Percentiles rank a stretch among this genome's conserved stretches.
phyloP scores from a whole-genome alignment of 202 grass and related monocot genomes.

The Zizania palustris region DNA sequence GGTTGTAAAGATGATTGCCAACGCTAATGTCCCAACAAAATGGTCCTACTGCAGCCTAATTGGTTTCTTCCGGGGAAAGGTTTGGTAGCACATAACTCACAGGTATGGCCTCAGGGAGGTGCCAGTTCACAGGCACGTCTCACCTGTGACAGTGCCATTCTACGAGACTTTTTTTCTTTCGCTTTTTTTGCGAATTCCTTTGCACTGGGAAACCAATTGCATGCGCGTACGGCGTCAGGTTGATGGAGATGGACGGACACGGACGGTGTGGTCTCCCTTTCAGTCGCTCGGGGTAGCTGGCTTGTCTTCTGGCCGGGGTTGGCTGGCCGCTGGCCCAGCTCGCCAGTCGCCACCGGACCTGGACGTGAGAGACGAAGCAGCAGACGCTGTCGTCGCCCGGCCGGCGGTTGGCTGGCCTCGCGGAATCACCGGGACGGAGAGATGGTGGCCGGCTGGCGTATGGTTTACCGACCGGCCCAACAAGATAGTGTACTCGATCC shows the following conservation, averaged over 20 bases:
- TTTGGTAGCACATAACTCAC: background rate
- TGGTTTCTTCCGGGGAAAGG: constrained; percentile 7
- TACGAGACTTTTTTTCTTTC: background rate
- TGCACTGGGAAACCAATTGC: background rate
- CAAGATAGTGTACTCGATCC: no score
- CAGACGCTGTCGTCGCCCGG: constrained; percentile 31
- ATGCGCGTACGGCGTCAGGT: background rate
- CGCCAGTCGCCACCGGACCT: constrained; percentile 39
- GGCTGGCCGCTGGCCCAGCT: constrained; percentile 31
- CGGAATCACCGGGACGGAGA: background rate
- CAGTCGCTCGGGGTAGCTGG: constrained; percentile 43
- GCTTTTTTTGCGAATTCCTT: background rate
- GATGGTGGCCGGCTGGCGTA: background rate
- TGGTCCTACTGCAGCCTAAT: constrained; percentile 28
- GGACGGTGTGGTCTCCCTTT: constrained; percentile 47
- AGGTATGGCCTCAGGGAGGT: background rate
- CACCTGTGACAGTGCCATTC: background rate
- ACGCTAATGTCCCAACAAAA: constrained; percentile 12
- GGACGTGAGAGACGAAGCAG: constrained; percentile 49
- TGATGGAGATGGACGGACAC: background rate
- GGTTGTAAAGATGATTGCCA: constrained; percentile 17
- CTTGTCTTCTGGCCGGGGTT: constrained; percentile 5
- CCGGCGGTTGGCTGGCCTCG: background rate
- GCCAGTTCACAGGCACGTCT: constrained; percentile 9
- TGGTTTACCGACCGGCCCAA: no score